Conservation (phyloP, 2,329 filamentous ascomycete genomes). For the Alternaria atra region DNA sequence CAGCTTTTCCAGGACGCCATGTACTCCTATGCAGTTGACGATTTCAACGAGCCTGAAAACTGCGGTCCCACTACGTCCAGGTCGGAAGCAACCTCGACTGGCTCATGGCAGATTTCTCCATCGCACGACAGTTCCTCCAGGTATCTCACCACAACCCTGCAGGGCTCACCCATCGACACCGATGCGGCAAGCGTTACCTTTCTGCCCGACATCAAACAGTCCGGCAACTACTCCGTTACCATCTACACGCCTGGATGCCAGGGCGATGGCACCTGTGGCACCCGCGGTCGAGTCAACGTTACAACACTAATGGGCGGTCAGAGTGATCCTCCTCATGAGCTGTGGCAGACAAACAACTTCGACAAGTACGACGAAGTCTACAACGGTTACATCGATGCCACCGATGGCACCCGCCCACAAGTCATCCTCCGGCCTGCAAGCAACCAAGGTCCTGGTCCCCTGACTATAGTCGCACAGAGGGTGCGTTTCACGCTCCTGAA, state of each 20-base stretch:
- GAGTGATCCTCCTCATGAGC: slow-evolving; percentile 47
- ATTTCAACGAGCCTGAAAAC: slow-evolving; percentile 90
- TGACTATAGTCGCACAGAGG: slow-evolving; percentile 88
- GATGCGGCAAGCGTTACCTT: slow-evolving; percentile 77
- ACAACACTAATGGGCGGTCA: slow-evolving; percentile 71
- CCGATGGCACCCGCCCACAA: slow-evolving; percentile 77
- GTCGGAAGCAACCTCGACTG: slow-evolving; percentile 69
- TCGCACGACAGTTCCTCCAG: slow-evolving; percentile 75
- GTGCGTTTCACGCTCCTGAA: slow-evolving; percentile 80
- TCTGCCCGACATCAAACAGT: slow-evolving; percentile 82
- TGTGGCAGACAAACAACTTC: slow-evolving; percentile 93
- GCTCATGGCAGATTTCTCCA: slow-evolving; percentile 75
- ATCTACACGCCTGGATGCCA: slow-evolving; percentile 92
- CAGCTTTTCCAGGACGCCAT: slow-evolving; percentile 88
- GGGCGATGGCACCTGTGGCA: slow-evolving; percentile 78
- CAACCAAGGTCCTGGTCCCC: slow-evolving; percentile 63
- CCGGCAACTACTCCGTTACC: slow-evolving; percentile 90
- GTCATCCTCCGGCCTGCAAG: slow-evolving; percentile 78
- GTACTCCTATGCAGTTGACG: slow-evolving; percentile 81
- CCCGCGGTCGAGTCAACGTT: slow-evolving; percentile 82
- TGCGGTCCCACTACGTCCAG: slow-evolving; percentile 68
- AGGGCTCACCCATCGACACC: slow-evolving; percentile 62
- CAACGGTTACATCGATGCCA: slow-evolving; percentile 82
- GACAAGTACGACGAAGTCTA: slow-evolving; percentile 97
- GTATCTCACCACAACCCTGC: slow-evolving; percentile 76